Evolutionary conservation across 2,329 filamentous ascomycete genomes (phyloP).

Genomic region (Trichophyton schoenleinii): DNA sequence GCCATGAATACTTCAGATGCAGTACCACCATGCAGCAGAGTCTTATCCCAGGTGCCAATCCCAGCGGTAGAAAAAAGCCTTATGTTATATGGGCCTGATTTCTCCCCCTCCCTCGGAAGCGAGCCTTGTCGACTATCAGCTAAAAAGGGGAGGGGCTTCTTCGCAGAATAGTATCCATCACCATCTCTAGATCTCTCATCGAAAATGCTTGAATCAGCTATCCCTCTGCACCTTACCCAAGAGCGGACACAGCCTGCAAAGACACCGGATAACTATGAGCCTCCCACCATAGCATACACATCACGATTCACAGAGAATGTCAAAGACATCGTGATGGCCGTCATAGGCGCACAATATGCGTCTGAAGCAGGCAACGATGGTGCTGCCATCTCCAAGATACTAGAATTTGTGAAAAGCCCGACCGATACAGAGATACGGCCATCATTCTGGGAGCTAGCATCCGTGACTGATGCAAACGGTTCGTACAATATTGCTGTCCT

Average conservation of each 20-base stretch:
- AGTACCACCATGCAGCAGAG: background rate
- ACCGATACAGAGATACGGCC: constrained; percentile 4
- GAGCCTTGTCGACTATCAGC: background rate
- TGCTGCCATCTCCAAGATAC: constrained; percentile 11
- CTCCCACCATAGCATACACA: constrained; percentile 8
- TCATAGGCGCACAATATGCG: constrained; percentile 23
- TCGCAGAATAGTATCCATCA: background rate
- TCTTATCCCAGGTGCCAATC: background rate
- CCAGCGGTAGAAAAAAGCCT: background rate
- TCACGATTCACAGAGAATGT: constrained; percentile 23
- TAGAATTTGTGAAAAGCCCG: constrained; percentile 8
- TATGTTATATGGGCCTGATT: background rate
- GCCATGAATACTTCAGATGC: background rate
- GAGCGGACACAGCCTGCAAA: constrained; percentile 7
- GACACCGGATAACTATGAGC: constrained; percentile 8
- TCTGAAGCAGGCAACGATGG: constrained; percentile 8
- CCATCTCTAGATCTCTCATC: background rate
- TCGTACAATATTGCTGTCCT: constrained; percentile 27
- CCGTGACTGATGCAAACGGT: constrained; percentile 22
- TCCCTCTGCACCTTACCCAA: constrained; percentile 9
- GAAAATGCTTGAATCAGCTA: constrained; percentile 10
- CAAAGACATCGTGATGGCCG: constrained; percentile 24
- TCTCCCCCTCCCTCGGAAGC: background rate
- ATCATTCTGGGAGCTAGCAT: constrained; percentile 22
- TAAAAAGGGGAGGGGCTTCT: background rate